Evolutionary conservation across 139 green algal species (phyloP), one percentile per base, ranked within the genome.

Genomic region (Chlorella sorokiniana): DNA sequence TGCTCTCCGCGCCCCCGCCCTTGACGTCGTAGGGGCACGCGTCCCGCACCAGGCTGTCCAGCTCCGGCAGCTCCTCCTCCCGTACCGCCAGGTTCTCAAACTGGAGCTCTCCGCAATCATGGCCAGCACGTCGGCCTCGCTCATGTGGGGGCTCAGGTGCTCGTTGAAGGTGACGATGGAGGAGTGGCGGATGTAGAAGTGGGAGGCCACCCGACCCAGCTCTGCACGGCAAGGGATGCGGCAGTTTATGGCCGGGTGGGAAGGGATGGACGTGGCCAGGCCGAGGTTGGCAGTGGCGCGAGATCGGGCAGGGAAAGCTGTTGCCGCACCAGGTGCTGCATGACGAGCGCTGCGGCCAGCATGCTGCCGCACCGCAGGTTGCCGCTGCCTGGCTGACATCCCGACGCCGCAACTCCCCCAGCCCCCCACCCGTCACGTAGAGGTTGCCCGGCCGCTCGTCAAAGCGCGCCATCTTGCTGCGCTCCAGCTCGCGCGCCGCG

Each of bases 31-130:
- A 90, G 41, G 88, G 91, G 87, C 91, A 93, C 18, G 70, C 88
- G 38, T 85, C 71, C 1, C 86, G 83, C 29, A 65, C 38, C 40
- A 99, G 83, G 16, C 80, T 75, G 79, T 98, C 92, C 81, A 99
- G 88, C 89, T 99, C 97, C 11, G 84, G 83, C 81, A 97, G 78
- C 90, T 99, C 97, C 71, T 99, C 97, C 86, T 99, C 94, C n/a
- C 96, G 78, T 54, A 99, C 90, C 67, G 88, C 90, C 72, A 99
- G 93, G 82, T 95, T 95, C 80, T 98, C 94, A 91, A 99, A 99
- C 91, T 99, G 4, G 89, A 90, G 73, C 83, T 91, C 62, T 95
- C 86, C 16, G 94, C 86, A 38, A 99, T 89, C 86, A 98, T 95
- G 61, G 86, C 68, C 59, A 99, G 85, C 54, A 95, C 83, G 73